Evolutionary conservation across 345 rosid genomes (phyloP), one percentile per base, ranked within the genome.

Genomic region (Eucalyptus rudis): DNA sequence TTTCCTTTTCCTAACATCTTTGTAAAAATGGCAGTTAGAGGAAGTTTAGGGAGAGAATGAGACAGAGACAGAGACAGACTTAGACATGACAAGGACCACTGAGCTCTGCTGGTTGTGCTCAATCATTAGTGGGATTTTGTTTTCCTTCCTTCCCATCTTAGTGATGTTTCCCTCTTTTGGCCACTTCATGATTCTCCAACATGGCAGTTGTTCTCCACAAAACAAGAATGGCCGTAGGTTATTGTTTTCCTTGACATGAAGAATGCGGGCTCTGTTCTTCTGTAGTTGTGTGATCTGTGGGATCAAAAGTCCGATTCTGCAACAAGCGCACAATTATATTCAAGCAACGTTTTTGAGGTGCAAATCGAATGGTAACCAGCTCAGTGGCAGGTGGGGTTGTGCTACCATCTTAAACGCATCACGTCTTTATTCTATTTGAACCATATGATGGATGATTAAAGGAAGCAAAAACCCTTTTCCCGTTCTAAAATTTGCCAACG

Each of bases 71-170:
- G n/a, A 87, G 91, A 88, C 89, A 89, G 85, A 19, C 19, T 7
- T 51, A 17, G 89, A 87, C 86, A 45, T 90, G 89, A 76, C 49
- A 83, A 86, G 86, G 89, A 87, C 89, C 89, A 87, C 29, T 88
- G 88, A 88, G 76, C 84, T 89, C 86, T 88, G 84, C 47, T 40
- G 84, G 83, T 58, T 88, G 83, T 47, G 90, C 90, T 85, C 93
- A 92, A 92, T 93, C 92, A 88, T 92, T 89, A 22, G 86, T 87
- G 40, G 50, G 36, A n/a, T 76, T 64, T 91, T 89, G 86, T 91
- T 86, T 88, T 66, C 58, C 44, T 88, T 76, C 68, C 83, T 33
- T 76, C 68, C 89, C 43, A 66, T 66, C 36, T 84, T 40, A 17
- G 54, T 84, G 71, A 24, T 86, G 11, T 76, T 92, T 89, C 89